Base-by-base conservation (phyloP, 352 stramenopile species). In the Pythium guiyangense region DNA sequence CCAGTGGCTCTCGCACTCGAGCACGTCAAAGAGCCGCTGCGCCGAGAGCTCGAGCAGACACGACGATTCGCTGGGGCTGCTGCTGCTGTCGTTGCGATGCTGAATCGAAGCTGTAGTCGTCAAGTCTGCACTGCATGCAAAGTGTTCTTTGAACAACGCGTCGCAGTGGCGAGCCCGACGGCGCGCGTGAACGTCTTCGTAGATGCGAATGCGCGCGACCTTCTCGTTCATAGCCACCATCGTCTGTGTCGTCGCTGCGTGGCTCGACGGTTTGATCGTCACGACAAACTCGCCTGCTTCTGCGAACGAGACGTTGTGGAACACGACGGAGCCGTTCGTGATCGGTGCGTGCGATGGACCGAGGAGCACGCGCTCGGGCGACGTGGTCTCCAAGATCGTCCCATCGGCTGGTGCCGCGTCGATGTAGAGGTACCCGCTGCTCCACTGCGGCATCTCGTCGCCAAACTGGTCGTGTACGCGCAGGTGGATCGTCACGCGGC, bases 391-490 rank as follows among this genome's bases (percentile, higher is more conserved):
- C 17, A 51, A 17, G 22, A 12, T 37, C 25, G 50, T 57, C 14
- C 29, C 43, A 2, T 9, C 42, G 20, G 25, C 60, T 20, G 34
- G 39, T 22, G 22, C 51, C 51, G 62, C 69, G 8, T 39, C 31
- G 9, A 73, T 31, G 40, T 73, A 45, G 8, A 87, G 42, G 34
- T 73, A 71, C 11, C 67, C 62, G 18, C 45, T 45, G 10, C 26
- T 64, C 54, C 60, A 52, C 15, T 3, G 57, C 18, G 57, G 22
- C 63, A 88, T 75, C 3, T 67, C 51, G 46, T 76, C 59, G 29
- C 67, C 69, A 26, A 84, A 90, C 63, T 90, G 80, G 53, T 88
- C 74, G 8, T 84, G 43, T 12, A 84, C 63, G 15, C 69, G 64
- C 15, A 83, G 6, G 26, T 66, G 57, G 18, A 88, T 52, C 15